Evolutionary conservation across 257 asterid genomes (phyloP), one percentile per base, ranked within the genome.

Genomic region (Scutellaria minor): DNA sequence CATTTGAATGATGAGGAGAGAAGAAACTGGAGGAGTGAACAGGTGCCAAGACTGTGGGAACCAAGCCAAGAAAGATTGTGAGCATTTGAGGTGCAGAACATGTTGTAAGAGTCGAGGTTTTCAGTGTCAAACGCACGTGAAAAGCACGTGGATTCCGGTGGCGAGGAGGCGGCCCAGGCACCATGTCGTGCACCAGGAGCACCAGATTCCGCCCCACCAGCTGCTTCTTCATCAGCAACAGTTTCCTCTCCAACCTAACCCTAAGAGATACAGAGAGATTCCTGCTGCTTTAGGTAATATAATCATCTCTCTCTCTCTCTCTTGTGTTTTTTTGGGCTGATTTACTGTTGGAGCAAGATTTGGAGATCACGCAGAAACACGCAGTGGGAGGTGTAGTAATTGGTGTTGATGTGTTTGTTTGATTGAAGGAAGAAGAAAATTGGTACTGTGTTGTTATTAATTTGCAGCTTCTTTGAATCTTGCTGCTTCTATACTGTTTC

Each of bases 11-110:
- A 80, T 75, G 83, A 70, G 75, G 46, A 57, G 77, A 71, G 84
- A 60, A 54, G 87, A 62, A 56, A 15, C 3, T 9, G 61, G 77
- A 42, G 53, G 42, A 58, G 7, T n/a, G 48, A 60, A 40, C 44
- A 60, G 89, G 71, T 91, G 97, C 56, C 85, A 84, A 72, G 96
- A 89, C 70, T 91, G 96, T 73, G 97, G 97, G 9, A 89, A 91
- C 66, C 96, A 91, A 83, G 90, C 97, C 1, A 91, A 91, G 47
- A 89, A 78, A 71, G 97, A 86, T 15, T 91, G 97, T 27, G 45
- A 63, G 9, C 81, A 79, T 59, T 42, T 73, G 66, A 67, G 96
- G 73, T 91, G 97, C 57, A 78, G 97, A 64, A 89, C 89, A 48
- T 91, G 97, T 76, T 91, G 96, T 54, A 89, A 78, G 67, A 78